Base-by-base conservation (phyloP, 768 basidiomycete genomes). In the Amanita subjunquillea region DNA sequence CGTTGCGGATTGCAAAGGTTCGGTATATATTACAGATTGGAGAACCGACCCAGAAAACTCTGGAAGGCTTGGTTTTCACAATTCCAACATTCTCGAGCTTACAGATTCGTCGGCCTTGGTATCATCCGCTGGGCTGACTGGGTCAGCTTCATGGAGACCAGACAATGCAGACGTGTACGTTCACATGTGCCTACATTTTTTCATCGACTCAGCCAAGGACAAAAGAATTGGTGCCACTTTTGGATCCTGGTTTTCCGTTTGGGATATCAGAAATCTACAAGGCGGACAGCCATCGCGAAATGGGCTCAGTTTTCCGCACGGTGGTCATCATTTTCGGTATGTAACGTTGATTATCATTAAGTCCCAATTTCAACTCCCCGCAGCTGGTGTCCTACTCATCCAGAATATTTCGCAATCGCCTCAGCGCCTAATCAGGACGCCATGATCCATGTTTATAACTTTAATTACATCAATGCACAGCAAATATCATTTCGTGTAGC, bases 1-100 rank as follows among this genome's bases (percentile, higher is more conserved):
- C 25, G 83, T 90, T 51, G 77, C 87, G 2, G 89, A 91, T 66
- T 76, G 72, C 50, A 78, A 76, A 34, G 89, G 89, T 32, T 82
- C 80, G 27, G 70, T 91, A 44, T 88, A 83, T 64, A 65, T 90
- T 44, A 80, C 83, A n/a, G 87, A 91, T 68, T 91, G 89, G 89
- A 79, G 84, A 51, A 77, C 82, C 4, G 85, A 89, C 60, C 83
- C 82, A 1, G 73, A 75, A 10, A 74, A 73, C 36, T 68, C 66
- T 17, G 76, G 75, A 51, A 72, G 73, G 51, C 76, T 72, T 43
- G 73, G 68, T 50, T 79, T 82, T 75, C 76, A 83, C 44, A 78
- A 82, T 62, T 75, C 74, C 9, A 82, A 76, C 60, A 65, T 88
- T 42, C 60, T 87, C 17, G 88, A 91, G 63, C 78, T 91, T 2